Base-by-base conservation (phyloP, 2,329 filamentous ascomycete species). In the Fusarium tuaranense region DNA sequence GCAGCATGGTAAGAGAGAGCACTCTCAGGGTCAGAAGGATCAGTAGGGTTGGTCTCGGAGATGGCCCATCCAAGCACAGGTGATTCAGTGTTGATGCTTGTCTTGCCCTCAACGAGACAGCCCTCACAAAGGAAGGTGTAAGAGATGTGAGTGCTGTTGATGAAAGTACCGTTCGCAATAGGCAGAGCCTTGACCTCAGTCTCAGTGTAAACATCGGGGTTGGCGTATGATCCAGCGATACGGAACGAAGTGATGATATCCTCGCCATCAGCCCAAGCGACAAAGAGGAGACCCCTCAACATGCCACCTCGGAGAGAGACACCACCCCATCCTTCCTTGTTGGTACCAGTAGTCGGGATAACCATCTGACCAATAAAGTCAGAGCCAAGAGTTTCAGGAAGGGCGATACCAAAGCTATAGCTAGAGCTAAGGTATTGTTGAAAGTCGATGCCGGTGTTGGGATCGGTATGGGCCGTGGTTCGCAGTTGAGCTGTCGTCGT, bases 301-400 rank as follows among this genome's bases (percentile, higher is more conserved):
- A 89, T 89, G 30, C 79, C 76, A 5, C 86, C 85, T 10, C 84
- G 83, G 34, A 88, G 80, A 22, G 84, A 86, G 27, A 88, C 82
- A 68, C 86, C 88, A 59, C 83, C 85, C 84, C 86, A 90, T 4
- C 82, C 83, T 12, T 67, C 71, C 1, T 32, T 66, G 65, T 86
- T 82, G 7, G 75, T 20, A 22, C 41, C 41, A n/a, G 41, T 80
- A n/a, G 82, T 73, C 2, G 84, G 84, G 1, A 80, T 79, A 2
- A 88, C 84, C 53, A 91, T 83, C 76, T 90, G 87, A 9, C 86
- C 87, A 69, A 91, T 88, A 73, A 90, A 86, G 78, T 91, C 89
- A 13, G 84, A 84, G 1, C 80, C 83, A 16, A 86, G 80, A 13
- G 81, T 85, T 69, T 87, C 82, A 1, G 88, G 88, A 3, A 89